These are phyloP conservation scores for Monosporascus sp. DNA, from an alignment of 2,329 filamentous ascomycete genomes.

Conservation along the genomic window DNA sequence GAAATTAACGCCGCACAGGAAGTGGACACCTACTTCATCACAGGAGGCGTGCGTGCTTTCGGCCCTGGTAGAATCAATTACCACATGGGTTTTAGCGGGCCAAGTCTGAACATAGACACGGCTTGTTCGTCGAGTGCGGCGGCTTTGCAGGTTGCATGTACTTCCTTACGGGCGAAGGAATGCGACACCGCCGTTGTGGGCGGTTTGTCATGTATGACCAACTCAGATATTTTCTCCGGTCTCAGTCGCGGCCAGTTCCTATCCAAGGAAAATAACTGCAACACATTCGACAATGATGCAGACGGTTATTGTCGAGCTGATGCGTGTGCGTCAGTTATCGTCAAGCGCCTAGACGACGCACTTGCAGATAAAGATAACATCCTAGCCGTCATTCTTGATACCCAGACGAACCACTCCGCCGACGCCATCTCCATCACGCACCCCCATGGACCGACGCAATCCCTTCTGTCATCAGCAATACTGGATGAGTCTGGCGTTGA, in stretches of 20 bases:
- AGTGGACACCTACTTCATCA: conserved; percentile 51
- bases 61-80: conserved; percentile 44
- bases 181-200: conserved; percentile 78
- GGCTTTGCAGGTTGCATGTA: conserved; percentile 47
- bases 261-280: conserved; percentile 70
- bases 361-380: conserved; percentile 70
- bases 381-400: conserved; percentile 69
- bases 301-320: conserved; percentile 82
- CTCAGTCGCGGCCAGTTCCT: conserved; percentile 73
- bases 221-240: conserved; percentile 74
- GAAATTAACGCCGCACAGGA: conserved; percentile 70
- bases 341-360: conserved; percentile 78
- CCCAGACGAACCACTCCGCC: conserved; percentile 76
- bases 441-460: conserved; percentile 73
- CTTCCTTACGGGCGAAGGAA: conserved; percentile 68
- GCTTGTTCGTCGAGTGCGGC: conserved; percentile 36
- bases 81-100: conserved; percentile 35
- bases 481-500: conserved; percentile 69
- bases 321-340: conserved; percentile 65
- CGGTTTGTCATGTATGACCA: conserved; percentile 72
- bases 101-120: conserved; percentile 34
- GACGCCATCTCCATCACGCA: conserved; percentile 80
- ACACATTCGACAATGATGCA: conserved; percentile 74
- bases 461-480: conserved; percentile 63
- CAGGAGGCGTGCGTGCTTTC: conserved; percentile 46